phyloP scores from a whole-genome alignment of 202 grass and related monocot genomes.

The Elaeis oleifera region DNA sequence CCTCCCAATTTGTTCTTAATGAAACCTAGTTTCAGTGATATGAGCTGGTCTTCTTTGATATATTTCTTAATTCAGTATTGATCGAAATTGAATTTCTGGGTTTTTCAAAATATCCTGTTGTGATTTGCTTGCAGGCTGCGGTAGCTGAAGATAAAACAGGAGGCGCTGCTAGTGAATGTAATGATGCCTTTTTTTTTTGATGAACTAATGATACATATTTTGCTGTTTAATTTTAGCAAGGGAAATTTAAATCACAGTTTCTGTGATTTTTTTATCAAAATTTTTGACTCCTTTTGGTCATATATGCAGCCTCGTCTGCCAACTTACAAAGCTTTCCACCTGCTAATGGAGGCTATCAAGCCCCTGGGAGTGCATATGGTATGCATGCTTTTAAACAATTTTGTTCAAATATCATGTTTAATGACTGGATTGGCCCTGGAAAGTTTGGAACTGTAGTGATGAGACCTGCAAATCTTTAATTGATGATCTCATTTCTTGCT shows the following conservation, averaged over 20 bases:
- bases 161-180: slow-evolving; percentile 33
- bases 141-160: slow-evolving; percentile 44
- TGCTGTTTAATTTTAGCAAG: too few species aligned
- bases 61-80: too few species aligned
- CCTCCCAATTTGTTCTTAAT: background rate
- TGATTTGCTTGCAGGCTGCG: slow-evolving; percentile 40
- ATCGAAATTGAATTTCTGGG: too few species aligned
- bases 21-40: too few species aligned
- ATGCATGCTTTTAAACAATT: slow-evolving; percentile 1
- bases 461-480: background rate
- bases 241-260: background rate
- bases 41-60: too few species aligned
- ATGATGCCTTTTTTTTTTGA: background rate
- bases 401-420: background rate
- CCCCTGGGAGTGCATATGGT: slow-evolving; percentile 42
- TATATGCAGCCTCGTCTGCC: slow-evolving; percentile 43
- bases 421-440: background rate
- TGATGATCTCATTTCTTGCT: too few species aligned
- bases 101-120: too few species aligned
- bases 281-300: slow-evolving; percentile 5
- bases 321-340: slow-evolving; percentile 67
- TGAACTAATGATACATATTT: background rate
- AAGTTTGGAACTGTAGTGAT: background rate
- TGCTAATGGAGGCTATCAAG: slow-evolving; percentile 42
- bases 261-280: background rate